phyloP scores from a whole-genome alignment of 805 yeast species.

The Starmerella sirachaensis region DNA sequence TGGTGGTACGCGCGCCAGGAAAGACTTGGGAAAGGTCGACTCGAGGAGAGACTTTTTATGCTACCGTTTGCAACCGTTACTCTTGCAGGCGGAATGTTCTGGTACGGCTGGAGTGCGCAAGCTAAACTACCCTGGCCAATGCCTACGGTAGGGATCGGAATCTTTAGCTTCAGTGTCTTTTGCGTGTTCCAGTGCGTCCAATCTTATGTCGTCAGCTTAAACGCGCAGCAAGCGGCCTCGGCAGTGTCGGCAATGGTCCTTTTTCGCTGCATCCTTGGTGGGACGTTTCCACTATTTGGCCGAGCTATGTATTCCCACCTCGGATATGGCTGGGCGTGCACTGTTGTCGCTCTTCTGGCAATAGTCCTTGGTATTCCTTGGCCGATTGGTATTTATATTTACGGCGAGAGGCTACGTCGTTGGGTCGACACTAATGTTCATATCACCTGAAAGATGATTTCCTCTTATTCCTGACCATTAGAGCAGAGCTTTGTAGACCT shows the following conservation, averaged over 20 bases:
- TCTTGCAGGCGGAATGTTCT: slow-evolving; percentile 48
- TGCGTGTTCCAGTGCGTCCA: slow-evolving; percentile 59
- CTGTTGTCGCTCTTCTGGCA: slow-evolving; percentile 48
- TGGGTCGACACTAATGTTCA: slow-evolving; percentile 39
- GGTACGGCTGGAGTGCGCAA: slow-evolving; percentile 66
- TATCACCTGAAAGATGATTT: slow-evolving; percentile 29
- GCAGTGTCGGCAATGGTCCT: slow-evolving; percentile 58
- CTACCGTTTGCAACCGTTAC: slow-evolving; percentile 39
- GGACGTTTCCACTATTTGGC: slow-evolving; percentile 57
- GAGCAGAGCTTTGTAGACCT: not conserved
- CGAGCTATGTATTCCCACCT: slow-evolving; percentile 41
- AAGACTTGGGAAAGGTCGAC: slow-evolving; percentile 39
- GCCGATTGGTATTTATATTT: slow-evolving; percentile 44
- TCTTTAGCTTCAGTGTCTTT: slow-evolving; percentile 49
- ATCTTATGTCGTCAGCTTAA: slow-evolving; percentile 59
- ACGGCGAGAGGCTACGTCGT: slow-evolving; percentile 47
- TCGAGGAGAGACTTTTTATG: slow-evolving; percentile 49
- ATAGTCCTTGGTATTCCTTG: slow-evolving; percentile 50
- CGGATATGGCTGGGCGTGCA: slow-evolving; percentile 63
- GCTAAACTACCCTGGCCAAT: slow-evolving; percentile 47
- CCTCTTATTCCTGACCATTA: not conserved
- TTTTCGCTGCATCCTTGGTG: slow-evolving; percentile 56
- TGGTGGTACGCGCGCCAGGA: slow-evolving; percentile 24
- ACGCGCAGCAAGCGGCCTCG: slow-evolving; percentile 56
- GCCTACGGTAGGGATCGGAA: slow-evolving; percentile 48